These are phyloP conservation scores for Auricularia auricula-judae DNA, from an alignment of 768 basidiomycete genomes.

Conservation along the genomic window DNA sequence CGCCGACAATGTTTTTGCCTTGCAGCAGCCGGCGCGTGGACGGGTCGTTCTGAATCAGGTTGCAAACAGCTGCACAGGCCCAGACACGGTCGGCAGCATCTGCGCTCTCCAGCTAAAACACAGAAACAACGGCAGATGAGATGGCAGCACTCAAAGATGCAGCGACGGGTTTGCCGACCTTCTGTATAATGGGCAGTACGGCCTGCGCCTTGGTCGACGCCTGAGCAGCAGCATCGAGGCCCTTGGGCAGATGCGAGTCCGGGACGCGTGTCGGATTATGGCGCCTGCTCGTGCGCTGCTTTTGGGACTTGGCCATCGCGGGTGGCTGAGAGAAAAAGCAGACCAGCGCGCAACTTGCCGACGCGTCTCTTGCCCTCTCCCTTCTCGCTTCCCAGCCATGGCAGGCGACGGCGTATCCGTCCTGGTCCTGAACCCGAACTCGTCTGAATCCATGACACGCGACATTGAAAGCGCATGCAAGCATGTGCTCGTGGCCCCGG, in stretches of 20 bases:
- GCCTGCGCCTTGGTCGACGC: conserved; percentile 67
- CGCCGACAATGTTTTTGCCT: conserved; percentile 82
- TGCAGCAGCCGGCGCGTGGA: conserved; percentile 83
- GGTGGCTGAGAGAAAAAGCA: neutral
- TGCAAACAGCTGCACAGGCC: conserved; percentile 95
- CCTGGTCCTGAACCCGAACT: neutral
- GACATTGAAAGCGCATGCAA: neutral
- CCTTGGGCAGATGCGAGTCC: conserved; percentile 80
- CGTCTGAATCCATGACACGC: neutral
- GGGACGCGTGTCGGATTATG: conserved; percentile 94
- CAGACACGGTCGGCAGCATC: conserved; percentile 80
- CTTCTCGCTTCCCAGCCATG: neutral
- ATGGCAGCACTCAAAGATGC: neutral
- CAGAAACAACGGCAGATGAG: neutral
- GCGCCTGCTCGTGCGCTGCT: conserved; percentile 51
- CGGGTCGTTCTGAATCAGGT: conserved; percentile 89
- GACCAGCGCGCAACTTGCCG: neutral
- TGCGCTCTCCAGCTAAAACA: conserved; percentile 54
- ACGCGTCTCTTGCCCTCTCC: neutral
- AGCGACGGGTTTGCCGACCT: conserved; percentile 36
- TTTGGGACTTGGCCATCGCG: conserved; percentile 81
- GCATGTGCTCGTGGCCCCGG: neutral
- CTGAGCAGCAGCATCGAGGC: conserved; percentile 62
- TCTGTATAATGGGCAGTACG: conserved; percentile 81
- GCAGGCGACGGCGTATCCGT: neutral